Base-by-base conservation (phyloP, 305 asterid species). In the Fraxinus ornus region DNA sequence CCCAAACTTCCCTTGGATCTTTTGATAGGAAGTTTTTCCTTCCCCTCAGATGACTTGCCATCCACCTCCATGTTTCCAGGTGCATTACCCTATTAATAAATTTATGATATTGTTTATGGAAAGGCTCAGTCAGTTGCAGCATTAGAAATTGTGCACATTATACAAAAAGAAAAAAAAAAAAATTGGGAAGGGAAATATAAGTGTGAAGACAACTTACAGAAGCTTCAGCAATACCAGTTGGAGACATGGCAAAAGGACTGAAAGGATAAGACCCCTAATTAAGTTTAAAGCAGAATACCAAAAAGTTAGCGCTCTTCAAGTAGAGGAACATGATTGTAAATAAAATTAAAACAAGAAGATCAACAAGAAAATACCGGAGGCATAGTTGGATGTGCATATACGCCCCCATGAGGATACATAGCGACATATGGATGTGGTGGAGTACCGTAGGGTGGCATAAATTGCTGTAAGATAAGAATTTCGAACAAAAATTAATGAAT, bases 361-460 rank as follows among this genome's bases (percentile, higher is more conserved):
- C 55, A 13, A 60, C 57, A 81, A 68, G 75, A 78, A 83, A 79
- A 70, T 92, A 95, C 98, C 88, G 97, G 97, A 80, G 97, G 90
- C 86, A 95, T 94, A 73, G 97, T 88, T 87, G 98, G 98, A 91
- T 95, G 98, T 21, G 97, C 95, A 84, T 95, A 95, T 60, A 95
- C 84, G 77, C 97, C 94, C 82, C 97, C 98, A 82, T 89, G 98
- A 77, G 99, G 98, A 86, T 96, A 96, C 99, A 96, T 94, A 49
- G 98, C 95, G 75, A 94, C 98, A 84, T 95, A 95, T 75, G 99
- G 98, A 86, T 94, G 97, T 8, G 97, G 98, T 55, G 98, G 94
- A 85, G 98, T 90, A 52, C 97, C 98, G 81, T 95, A 95, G 22
- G 98, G 98, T 57, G 97, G 97, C 88, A 94, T 91, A 83, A 91